These are phyloP conservation scores for Craterostigma plantagineum DNA, from an alignment of 257 asterid genomes.

Conservation along the genomic window DNA sequence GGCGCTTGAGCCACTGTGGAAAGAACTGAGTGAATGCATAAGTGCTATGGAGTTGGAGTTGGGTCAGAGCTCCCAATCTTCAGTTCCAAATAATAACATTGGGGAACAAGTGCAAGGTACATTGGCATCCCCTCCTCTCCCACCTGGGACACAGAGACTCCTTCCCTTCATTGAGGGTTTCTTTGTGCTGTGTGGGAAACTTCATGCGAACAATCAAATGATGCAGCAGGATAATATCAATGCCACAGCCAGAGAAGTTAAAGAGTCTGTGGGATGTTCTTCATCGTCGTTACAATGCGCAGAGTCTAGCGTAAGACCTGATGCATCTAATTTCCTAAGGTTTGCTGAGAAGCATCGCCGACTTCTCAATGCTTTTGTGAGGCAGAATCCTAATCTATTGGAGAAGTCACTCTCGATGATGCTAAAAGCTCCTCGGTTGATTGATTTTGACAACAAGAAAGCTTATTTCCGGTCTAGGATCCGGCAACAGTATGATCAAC, in stretches of 20 bases:
- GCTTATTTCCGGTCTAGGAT: slow-evolving; percentile 87
- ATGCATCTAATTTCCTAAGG: slow-evolving; percentile 60
- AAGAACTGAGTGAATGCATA: slow-evolving; percentile 78
- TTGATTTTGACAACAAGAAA: slow-evolving; percentile 88
- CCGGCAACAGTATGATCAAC: slow-evolving; percentile 92
- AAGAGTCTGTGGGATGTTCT: slow-evolving; percentile 50
- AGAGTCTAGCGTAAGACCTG: slow-evolving; percentile 46
- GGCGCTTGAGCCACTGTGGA: slow-evolving; percentile 82
- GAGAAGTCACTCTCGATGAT: slow-evolving; percentile 87
- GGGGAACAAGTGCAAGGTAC: slow-evolving; percentile 69
- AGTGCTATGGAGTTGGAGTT: slow-evolving; percentile 68
- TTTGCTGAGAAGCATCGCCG: slow-evolving; percentile 92
- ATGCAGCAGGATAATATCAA: slow-evolving; percentile 54
- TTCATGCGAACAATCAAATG: slow-evolving; percentile 42
- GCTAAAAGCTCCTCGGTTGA: slow-evolving; percentile 87
- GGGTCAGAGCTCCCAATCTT: slow-evolving; percentile 35
- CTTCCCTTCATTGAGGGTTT: slow-evolving; percentile 93
- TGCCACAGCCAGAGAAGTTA: slow-evolving; percentile 78
- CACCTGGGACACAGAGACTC: slow-evolving; percentile 94
- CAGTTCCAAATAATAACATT: slow-evolving; percentile 24
- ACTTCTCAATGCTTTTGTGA: slow-evolving; percentile 83
- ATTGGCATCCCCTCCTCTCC: slow-evolving; percentile 61
- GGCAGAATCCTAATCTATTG: slow-evolving; percentile 84
- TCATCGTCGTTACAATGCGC: slow-evolving; percentile 16
- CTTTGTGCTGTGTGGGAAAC: slow-evolving; percentile 80